Conservation (phyloP, 306 rosid species). For the peach (Prunus persica) region Prunus_persica_NCBIv2 NC_034012.1:9223001-9223500, state of each 20-base stretch:
- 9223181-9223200: too few species aligned
- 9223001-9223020: not conserved
- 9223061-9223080: not conserved
- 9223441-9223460: not conserved
- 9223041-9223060: not conserved
- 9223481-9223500: too few species aligned
- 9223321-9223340: not conserved
- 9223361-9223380: not conserved
- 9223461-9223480: too few species aligned
- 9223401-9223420: not conserved
- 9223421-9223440: not conserved
- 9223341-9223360: not conserved
- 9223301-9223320: not conserved
- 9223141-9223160: not conserved
- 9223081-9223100: not conserved
- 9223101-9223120: not conserved
- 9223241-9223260: not conserved
- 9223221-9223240: not conserved
- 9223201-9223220: not conserved
- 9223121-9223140: not conserved
- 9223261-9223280: not conserved
- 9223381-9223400: not conserved
- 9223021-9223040: not conserved
- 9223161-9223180: not conserved
- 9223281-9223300: not conserved